Evolutionary conservation across 2,329 filamentous ascomycete genomes (phyloP), one percentile per base, ranked within the genome.

Genomic region (Paramyrothecium sp.): DNA sequence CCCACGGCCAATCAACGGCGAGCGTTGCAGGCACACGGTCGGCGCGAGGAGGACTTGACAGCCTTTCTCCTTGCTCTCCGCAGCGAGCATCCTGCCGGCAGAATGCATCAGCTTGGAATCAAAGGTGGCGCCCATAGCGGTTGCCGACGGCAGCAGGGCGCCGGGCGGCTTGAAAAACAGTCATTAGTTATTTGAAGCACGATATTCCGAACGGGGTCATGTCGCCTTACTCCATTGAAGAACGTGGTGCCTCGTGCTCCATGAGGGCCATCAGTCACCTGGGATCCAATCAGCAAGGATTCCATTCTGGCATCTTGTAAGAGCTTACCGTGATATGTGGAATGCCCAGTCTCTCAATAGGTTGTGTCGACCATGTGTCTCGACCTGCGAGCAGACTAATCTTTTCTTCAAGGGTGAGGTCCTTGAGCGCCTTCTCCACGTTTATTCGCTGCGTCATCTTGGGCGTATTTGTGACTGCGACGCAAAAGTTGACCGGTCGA

Each of bases 101-200:
- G 81, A 71, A 33, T 80, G 72, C 44, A 88, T 76, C n/a, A 89
- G 70, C 1, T 83, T 78, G 2, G 75, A 63, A 62, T 89, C 84
- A 77, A 85, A 89, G 10, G 86, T 87, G 13, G 86, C 84, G 7
- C 84, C 86, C 59, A 89, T 64, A 26, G 58, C 65, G 20, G 66
- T 69, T 10, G 67, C 70, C 10, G 62, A 69, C 0, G 66, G 67
- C 3, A 66, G 54, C 60, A 66, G 58, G 1, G 73, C 26, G 10
- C 26, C 26, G 26, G 26, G 26, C 10, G 3, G 70, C 79, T 23
- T 86, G 89, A 20, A 41, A 57, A 4, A 30, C 10, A 30, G 26
- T 30, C 10, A 30, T 58, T 61, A 64, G 23, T 10, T 4, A 19
- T 17, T 30, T 8, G 13, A 19, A 20, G 26, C 8, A 13, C 12